phyloP scores from a whole-genome alignment of 257 asterid species.

The Nicotiana attenuata region DNA sequence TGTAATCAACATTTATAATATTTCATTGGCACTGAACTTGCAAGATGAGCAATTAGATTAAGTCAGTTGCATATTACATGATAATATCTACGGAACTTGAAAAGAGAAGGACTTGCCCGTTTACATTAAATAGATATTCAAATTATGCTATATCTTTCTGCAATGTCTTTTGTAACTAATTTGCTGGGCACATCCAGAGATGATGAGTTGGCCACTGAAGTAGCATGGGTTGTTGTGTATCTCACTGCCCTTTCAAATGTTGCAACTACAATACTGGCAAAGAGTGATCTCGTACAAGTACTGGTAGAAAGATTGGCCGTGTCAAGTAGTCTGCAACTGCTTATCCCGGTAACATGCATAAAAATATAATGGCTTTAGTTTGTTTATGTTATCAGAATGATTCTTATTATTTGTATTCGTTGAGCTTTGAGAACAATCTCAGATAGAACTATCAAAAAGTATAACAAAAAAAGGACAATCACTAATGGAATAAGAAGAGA shows the following conservation, averaged over 20 bases:
- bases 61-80: not conserved
- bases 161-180: slow-evolving; percentile 6
- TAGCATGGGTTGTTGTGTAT: slow-evolving; percentile 96
- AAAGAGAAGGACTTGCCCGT: not conserved
- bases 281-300: slow-evolving; percentile 57
- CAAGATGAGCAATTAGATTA: not conserved
- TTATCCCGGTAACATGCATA: slow-evolving; percentile 72
- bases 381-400: not conserved
- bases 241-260: slow-evolving; percentile 85
- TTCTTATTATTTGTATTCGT: not conserved
- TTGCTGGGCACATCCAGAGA: slow-evolving; percentile 48
- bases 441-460: not conserved
- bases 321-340: slow-evolving; percentile 75
- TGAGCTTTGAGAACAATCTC: not conserved
- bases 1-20: not conserved
- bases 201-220: slow-evolving; percentile 91
- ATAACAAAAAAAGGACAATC: not conserved
- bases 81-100: not conserved
- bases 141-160: not conserved
- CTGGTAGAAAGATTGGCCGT: slow-evolving; percentile 69
- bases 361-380: not conserved
- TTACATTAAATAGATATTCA: not conserved
- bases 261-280: slow-evolving; percentile 70
- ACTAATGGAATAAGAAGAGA: not conserved
- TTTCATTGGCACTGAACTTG: not conserved